These are phyloP conservation scores for Waltiozyma sp. DNA, from an alignment of 1,139 yeast genomes.

Conservation along the genomic window DNA sequence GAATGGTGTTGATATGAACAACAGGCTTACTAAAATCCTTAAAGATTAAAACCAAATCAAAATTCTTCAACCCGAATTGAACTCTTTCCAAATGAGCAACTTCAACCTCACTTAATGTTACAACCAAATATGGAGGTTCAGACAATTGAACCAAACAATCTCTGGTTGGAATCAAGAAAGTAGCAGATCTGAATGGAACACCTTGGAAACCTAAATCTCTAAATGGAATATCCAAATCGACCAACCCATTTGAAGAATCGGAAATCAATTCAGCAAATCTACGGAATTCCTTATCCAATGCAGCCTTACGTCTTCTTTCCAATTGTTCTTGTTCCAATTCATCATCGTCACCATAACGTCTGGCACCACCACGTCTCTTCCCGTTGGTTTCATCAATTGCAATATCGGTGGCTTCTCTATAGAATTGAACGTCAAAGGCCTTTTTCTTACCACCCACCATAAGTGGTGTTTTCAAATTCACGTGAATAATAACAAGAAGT, in stretches of 20 bases:
- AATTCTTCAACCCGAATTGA: constrained; percentile 92
- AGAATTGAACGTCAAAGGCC: constrained; percentile 90
- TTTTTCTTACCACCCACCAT: constrained; percentile 86
- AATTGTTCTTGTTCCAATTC: constrained; percentile 98
- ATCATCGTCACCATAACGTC: constrained; percentile 96
- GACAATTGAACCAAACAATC: constrained; percentile 90
- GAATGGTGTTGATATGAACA: constrained; percentile 87
- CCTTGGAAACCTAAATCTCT: constrained; percentile 96
- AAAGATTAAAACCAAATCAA: constrained; percentile 89
- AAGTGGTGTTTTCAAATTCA: constrained; percentile 85
- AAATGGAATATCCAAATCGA: constrained; percentile 90
- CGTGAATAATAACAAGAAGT: constrained; percentile 82
- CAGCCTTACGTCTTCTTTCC: constrained; percentile 85
- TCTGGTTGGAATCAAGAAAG: constrained; percentile 92
- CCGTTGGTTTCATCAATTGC: constrained; percentile 97
- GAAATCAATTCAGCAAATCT: constrained; percentile 84
- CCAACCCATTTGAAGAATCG: constrained; percentile 68
- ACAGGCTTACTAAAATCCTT: constrained; percentile 84
- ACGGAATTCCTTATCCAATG: constrained; percentile 86
- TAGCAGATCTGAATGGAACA: constrained; percentile 93
- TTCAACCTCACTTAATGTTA: constrained; percentile 86
- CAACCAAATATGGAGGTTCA: constrained; percentile 91
- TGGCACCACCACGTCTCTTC: constrained; percentile 51
- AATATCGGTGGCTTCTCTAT: constrained; percentile 94
- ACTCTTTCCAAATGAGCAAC: constrained; percentile 94